Evolutionary conservation across 2,329 filamentous ascomycete genomes (phyloP).

Genomic region (Aspergillus fructus): DNA sequence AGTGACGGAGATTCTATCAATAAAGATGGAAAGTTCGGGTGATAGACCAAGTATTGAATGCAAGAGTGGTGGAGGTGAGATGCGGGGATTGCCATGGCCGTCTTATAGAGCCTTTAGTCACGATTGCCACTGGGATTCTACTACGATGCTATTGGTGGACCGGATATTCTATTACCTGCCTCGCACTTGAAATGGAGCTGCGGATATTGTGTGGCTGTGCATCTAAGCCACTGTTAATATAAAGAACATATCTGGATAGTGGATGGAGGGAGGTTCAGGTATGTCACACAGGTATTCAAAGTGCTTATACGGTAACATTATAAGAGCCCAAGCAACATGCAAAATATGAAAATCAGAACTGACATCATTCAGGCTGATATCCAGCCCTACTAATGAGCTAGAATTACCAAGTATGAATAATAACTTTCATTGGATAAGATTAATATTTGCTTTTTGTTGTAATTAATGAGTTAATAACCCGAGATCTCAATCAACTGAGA

Average conservation of each 20-base stretch:
- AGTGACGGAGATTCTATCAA: not conserved
- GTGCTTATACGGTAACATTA: not conserved
- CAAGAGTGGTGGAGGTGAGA: not conserved
- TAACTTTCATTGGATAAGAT: too few relatives aligned
- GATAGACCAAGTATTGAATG: not conserved
- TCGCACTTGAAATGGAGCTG: too few relatives aligned
- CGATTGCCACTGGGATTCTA: not conserved
- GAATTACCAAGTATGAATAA: too few relatives aligned
- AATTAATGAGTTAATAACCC: too few relatives aligned
- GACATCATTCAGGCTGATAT: too few relatives aligned
- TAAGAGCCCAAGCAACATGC: too few relatives aligned
- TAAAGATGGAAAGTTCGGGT: too few relatives aligned
- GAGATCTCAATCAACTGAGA: too few relatives aligned
- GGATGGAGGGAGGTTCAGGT: not conserved
- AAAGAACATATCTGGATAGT: not conserved
- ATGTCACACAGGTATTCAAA: not conserved
- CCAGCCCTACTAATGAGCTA: too few relatives aligned
- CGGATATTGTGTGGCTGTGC: conserved; percentile 1
- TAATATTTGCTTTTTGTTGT: too few relatives aligned
- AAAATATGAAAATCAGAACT: too few relatives aligned
- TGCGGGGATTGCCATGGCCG: not conserved
- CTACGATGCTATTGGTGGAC: not conserved
- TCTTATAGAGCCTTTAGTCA: not conserved
- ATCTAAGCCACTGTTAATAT: conserved; percentile 9
- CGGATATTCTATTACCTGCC: not conserved